A percentile compares a stretch with the other conserved stretches of the same genome.
phyloP scores from a whole-genome alignment of 495 filamentous ascomycete genomes.

The Hamigera avellanea region DNA sequence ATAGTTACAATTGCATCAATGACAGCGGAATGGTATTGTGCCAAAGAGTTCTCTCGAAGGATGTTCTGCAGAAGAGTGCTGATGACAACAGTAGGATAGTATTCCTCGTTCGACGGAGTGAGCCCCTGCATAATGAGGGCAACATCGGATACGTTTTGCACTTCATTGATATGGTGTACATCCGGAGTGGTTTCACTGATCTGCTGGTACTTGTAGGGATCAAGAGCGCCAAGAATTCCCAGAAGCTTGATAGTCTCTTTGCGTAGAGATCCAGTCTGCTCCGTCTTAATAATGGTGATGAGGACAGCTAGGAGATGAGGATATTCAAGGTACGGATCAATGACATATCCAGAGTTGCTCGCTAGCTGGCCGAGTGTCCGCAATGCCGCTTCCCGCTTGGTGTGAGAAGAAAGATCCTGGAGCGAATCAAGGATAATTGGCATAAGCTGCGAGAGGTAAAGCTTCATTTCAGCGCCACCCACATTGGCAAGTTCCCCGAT shows the following conservation, averaged over 20 bases:
- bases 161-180: constrained; percentile 40
- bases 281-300: constrained; percentile 85
- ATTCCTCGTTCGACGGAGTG: constrained; percentile 95
- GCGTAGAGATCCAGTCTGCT: constrained; percentile 68
- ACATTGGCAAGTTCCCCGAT: constrained; percentile 89
- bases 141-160: constrained; percentile 74
- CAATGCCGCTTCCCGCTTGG: constrained; percentile 83
- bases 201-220: constrained; percentile 88
- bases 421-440: constrained; percentile 84
- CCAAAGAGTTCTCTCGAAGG: constrained; percentile 75
- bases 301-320: constrained; percentile 85
- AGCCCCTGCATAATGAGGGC: constrained; percentile 94
- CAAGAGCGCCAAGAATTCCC: constrained; percentile 90
- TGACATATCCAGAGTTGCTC: constrained; percentile 93
- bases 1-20: constrained; percentile 98
- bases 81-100: constrained; percentile 96
- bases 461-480: constrained; percentile 80
- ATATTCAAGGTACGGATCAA: constrained; percentile 90
- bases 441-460: constrained; percentile 84
- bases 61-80: constrained; percentile 81
- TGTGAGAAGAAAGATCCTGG: constrained; percentile 79
- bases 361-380: constrained; percentile 85
- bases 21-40: constrained; percentile 85
- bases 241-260: constrained; percentile 94
- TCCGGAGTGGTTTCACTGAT: constrained; percentile 37